Evolutionary conservation across 164 flowering plant species (phyloP).

Genomic region (Stephania yunnanensis): DNA sequence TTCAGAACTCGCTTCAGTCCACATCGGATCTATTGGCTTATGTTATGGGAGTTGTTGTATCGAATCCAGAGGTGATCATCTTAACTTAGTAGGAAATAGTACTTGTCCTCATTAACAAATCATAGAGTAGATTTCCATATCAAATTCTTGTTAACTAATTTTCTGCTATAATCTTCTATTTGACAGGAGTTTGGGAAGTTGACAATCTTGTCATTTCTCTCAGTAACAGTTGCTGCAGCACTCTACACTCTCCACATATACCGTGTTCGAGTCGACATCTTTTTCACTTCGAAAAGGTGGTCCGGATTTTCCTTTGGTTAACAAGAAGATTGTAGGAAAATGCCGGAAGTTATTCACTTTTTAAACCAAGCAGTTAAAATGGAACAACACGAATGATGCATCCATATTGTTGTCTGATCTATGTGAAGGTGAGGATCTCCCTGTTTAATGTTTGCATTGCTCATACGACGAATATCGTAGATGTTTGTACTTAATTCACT

Average conservation of each 20-base stretch:
- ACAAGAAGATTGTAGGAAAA: neutral
- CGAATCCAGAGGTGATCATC: conserved; percentile 61
- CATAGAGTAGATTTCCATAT: neutral
- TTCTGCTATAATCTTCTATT: neutral
- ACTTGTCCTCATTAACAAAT: neutral
- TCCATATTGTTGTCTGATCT: no score
- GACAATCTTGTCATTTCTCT: conserved; percentile 46
- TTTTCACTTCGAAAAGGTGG: conserved; percentile 52
- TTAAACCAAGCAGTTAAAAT: no score
- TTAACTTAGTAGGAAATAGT: neutral
- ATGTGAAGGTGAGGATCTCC: no score
- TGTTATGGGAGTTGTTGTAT: conserved; percentile 61
- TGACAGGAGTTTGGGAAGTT: conserved; percentile 51
- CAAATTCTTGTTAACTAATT: neutral
- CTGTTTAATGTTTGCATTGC: no score
- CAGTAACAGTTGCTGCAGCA: conserved; percentile 35
- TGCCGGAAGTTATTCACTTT: no score
- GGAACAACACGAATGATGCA: no score
- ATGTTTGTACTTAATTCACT: neutral
- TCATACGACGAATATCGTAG: neutral
- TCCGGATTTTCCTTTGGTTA: conserved; percentile 11
- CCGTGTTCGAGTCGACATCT: conserved; percentile 54
- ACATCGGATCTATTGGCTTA: conserved; percentile 58
- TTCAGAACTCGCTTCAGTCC: conserved; percentile 81
- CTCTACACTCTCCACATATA: conserved; percentile 49